Evolutionary conservation across 2,329 filamentous ascomycete species (phyloP), one percentile per base, ranked within the genome.

Genomic region (Bipolaris bicolor): DNA sequence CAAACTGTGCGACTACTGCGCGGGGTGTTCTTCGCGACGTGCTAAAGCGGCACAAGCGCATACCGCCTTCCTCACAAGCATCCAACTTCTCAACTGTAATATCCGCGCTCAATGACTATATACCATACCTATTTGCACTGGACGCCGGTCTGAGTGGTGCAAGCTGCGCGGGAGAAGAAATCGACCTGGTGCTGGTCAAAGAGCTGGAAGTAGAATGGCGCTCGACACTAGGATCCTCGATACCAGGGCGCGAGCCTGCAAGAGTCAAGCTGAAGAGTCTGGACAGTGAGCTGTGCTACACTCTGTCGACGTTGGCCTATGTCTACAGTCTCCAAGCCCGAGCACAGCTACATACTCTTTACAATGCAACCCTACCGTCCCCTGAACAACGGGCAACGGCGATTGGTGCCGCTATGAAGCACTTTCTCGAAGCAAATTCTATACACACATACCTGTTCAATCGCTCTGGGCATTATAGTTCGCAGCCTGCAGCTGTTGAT

Each of bases 21-120:
- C 91, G 95, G 58, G 90, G 90, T 66, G 86, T 96, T 16, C 84
- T 97, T 49, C 88, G 92, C 68, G 88, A 94, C 76, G 85, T 88
- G 2, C 83, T 99, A 58, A 98, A 98, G 79, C 88, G 88, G 67
- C 88, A 97, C 82, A 98, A 97, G 77, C 88, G 92, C 50, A 85
- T 97, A n/a, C 84, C 90, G 3, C 82, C 89, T 7, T 74, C 85
- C 9, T 87, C 90, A 22, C 90, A 92, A 75, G 80, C 86, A 5
- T 82, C 88, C 20, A 88, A 92, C 71, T 83, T 99, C 5, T 82
- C 86, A 22, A 84, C 84, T 5, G 82, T 98, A 36, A 81, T 91
- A 52, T 83, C 87, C 33, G 85, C 87, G 37, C 73, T 97, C 10
- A 88, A 88, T 57, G 84, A 84, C 58, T 99, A 98, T 72, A 81